Conservation (phyloP, 192 early-diverging fungal genomes). For the Rhizophlyctis rosea region DNA sequence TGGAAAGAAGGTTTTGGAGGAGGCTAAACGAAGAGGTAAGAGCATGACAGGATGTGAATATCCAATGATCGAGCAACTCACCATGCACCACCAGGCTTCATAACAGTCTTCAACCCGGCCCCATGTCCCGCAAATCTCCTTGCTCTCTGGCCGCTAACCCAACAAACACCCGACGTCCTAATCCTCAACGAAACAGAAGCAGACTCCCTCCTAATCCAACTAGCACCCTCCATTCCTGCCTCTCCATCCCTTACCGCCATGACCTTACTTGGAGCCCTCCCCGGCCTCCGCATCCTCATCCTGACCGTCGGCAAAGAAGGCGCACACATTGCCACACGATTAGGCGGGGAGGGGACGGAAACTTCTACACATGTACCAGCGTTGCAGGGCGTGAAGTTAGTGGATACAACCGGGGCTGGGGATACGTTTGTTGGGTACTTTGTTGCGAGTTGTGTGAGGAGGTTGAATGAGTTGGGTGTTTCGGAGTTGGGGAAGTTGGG, state of each 20-base stretch:
- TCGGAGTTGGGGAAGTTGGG: conserved; percentile 25
- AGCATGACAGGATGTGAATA: background rate
- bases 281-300: conserved; percentile 52
- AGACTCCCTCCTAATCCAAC: conserved; percentile 20
- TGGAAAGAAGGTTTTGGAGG: conserved; percentile 14
- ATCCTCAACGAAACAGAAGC: conserved; percentile 83
- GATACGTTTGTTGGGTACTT: conserved; percentile 68
- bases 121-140: conserved; percentile 61
- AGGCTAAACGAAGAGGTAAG: background rate
- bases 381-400: conserved; percentile 51
- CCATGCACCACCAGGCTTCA: conserved; percentile 49
- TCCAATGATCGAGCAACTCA: background rate
- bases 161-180: conserved; percentile 67
- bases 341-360: conserved; percentile 32
- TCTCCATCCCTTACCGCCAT: background rate
- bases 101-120: conserved; percentile 81
- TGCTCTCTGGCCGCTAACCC: conserved; percentile 29
- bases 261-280: conserved; percentile 43
- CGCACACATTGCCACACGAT: conserved; percentile 37
- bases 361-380: conserved; percentile 42
- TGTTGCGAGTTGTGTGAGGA: conserved; percentile 50
- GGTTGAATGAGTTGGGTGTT: background rate
- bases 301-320: conserved; percentile 71
- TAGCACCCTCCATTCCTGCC: conserved; percentile 4
- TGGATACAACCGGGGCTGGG: conserved; percentile 58